Evolutionary conservation across 2,329 filamentous ascomycete species (phyloP).

Genomic region (Talaromyces sp.): DNA sequence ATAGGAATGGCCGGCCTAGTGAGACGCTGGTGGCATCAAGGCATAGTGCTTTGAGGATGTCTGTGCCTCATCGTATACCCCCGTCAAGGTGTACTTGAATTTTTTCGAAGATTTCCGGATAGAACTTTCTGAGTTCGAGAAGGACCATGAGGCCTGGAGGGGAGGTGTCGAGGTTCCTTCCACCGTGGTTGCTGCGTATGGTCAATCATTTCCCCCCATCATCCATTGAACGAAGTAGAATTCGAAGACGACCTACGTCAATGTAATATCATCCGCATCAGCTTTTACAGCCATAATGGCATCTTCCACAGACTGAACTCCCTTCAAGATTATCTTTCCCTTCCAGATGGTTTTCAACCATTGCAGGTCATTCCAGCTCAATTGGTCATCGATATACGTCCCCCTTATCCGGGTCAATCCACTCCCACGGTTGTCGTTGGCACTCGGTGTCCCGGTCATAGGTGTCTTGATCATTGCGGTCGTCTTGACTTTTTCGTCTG

Average conservation of each 20-base stretch:
- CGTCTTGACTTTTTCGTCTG: conserved; percentile 33
- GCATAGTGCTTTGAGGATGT: conserved; percentile 83
- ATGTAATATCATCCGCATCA: conserved; percentile 49
- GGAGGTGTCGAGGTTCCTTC: conserved; percentile 71
- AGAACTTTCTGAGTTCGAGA: conserved; percentile 72
- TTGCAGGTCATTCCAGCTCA: conserved; percentile 12
- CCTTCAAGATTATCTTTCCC: conserved; percentile 56
- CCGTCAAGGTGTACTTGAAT: conserved; percentile 86
- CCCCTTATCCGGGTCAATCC: background rate
- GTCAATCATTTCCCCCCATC: background rate
- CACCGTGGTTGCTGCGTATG: conserved; percentile 48
- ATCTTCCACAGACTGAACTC: conserved; percentile 50
- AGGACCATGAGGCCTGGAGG: conserved; percentile 71
- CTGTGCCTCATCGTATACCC: conserved; percentile 79
- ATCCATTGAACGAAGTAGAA: background rate
- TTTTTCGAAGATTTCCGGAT: conserved; percentile 65
- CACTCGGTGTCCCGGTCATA: background rate
- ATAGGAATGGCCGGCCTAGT: conserved; percentile 72
- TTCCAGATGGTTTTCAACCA: conserved; percentile 8
- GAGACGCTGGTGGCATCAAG: conserved; percentile 82
- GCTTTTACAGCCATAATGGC: conserved; percentile 44
- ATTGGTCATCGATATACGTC: background rate
- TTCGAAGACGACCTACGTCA: conserved; percentile 23
- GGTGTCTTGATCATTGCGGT: background rate
- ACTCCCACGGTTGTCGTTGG: background rate